Evolutionary conservation across 495 filamentous ascomycete genomes (phyloP).

Genomic region (Xylaria flabelliformis): DNA sequence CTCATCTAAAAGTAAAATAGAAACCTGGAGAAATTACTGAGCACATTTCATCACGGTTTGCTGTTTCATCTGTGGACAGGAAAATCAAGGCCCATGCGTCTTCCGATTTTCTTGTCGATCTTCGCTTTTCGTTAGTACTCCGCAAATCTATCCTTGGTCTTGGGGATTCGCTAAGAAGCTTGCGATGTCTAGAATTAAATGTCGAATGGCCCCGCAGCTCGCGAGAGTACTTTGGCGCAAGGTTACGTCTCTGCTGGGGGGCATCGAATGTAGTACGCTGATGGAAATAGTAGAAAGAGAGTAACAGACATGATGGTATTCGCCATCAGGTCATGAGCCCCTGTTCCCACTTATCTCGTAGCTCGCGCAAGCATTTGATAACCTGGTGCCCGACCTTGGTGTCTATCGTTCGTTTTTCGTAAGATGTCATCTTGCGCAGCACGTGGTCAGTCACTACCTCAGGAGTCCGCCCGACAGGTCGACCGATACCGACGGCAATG

Average conservation of each 20-base stretch:
- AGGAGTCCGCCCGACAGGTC: conserved; percentile 65
- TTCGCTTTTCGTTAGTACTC: not conserved
- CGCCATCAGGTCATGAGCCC: not conserved
- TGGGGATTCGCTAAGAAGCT: not conserved
- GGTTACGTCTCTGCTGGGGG: not conserved
- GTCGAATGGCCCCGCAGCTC: not conserved
- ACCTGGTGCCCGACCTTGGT: conserved; percentile 58
- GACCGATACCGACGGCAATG: conserved; percentile 75
- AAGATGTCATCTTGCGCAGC: conserved; percentile 62
- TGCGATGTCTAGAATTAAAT: not conserved
- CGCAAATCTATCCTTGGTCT: not conserved
- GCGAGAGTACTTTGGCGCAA: not conserved
- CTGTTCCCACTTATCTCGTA: conserved; percentile 48
- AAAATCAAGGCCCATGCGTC: not conserved
- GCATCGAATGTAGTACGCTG: not conserved
- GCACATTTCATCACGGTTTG: not conserved
- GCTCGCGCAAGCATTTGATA: conserved; percentile 54
- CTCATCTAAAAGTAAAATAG: not conserved
- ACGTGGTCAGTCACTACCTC: conserved; percentile 70
- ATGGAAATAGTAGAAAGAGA: not conserved
- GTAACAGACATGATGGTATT: not conserved
- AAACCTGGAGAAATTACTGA: not conserved
- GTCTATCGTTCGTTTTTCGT: conserved; percentile 57
- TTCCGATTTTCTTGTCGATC: not conserved
- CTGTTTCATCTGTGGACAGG: not conserved